A percentile compares a stretch with the other conserved stretches of the same genome.
Conservation (phyloP, 139 green algal species). For the Chlamydomonas applanata region DNA sequence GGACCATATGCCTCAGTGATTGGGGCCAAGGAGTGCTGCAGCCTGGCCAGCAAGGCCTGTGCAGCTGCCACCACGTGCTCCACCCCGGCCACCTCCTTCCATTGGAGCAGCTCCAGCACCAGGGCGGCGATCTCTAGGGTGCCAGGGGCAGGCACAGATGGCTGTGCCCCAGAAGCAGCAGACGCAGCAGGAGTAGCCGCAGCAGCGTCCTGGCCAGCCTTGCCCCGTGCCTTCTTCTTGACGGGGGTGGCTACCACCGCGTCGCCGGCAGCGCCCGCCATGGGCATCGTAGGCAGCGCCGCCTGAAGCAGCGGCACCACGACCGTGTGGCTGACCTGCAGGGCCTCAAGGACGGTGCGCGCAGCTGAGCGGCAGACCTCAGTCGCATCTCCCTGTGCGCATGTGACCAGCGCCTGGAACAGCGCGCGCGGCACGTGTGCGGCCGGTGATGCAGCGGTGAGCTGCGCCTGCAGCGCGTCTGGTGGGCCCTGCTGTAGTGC, state of each 20-base stretch:
- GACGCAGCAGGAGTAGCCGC: not conserved
- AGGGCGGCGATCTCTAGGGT: constrained; percentile 15
- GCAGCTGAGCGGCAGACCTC: constrained; percentile 36
- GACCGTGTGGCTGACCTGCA: constrained; percentile 29
- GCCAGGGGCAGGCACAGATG: not conserved
- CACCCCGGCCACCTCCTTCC: constrained; percentile 36
- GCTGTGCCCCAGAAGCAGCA: not conserved
- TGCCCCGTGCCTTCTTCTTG: constrained; percentile 10
- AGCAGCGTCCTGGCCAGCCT: constrained; percentile 23
- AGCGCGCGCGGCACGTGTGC: not conserved
- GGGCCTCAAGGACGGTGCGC: constrained; percentile 9
- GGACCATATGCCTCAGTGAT: constrained; percentile 5
- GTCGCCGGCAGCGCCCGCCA: not conserved
- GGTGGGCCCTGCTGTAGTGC: not conserved
- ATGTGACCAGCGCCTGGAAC: constrained; percentile 28
- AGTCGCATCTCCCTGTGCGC: constrained; percentile 28
- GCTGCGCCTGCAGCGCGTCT: constrained; percentile 15
- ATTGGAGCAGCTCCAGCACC: constrained; percentile 67
- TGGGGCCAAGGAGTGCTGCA: constrained; percentile 30
- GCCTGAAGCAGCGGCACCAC: constrained; percentile 35
- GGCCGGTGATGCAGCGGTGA: not conserved
- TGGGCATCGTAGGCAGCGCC: not conserved
- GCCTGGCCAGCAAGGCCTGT: constrained; percentile 25
- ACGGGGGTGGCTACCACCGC: constrained; percentile 4
- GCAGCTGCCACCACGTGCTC: constrained; percentile 32